phyloP scores from a whole-genome alignment of 768 basidiomycete species.

The Tulasnella sp. region DNA sequence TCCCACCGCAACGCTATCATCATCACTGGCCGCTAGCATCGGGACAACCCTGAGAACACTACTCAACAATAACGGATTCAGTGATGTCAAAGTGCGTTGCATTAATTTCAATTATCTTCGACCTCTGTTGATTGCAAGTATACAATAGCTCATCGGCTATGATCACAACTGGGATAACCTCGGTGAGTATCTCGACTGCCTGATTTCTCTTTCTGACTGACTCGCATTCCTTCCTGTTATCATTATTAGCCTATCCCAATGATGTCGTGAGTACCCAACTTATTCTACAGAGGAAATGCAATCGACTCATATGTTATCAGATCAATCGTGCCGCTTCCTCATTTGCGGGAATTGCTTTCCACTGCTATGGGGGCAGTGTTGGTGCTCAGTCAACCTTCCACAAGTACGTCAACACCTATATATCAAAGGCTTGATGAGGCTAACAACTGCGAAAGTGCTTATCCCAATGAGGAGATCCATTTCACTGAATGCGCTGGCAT shows the following conservation, averaged over 20 bases:
- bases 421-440: neutral
- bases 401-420: neutral
- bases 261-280: conserved; percentile 31
- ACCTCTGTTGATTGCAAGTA: too few relatives aligned
- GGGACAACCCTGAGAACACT: conserved; percentile 42
- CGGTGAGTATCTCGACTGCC: conserved; percentile 22
- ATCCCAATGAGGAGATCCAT: conserved; percentile 5
- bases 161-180: conserved; percentile 69
- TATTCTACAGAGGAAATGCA: neutral
- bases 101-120: too few relatives aligned
- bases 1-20: conserved; percentile 46
- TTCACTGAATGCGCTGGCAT: conserved; percentile 13
- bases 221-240: neutral
- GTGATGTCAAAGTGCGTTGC: conserved; percentile 40
- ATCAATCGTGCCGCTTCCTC: conserved; percentile 14
- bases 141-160: conserved; percentile 20
- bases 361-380: conserved; percentile 53
- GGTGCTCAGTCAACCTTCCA: conserved; percentile 44
- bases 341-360: conserved; percentile 48
- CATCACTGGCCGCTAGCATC: conserved; percentile 44
- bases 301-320: conserved; percentile 3
- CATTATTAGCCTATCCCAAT: conserved; percentile 38
- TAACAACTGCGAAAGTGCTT: neutral
- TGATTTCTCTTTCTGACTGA: neutral
- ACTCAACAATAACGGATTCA: conserved; percentile 50